Evolutionary conservation across 768 basidiomycete species (phyloP).

Genomic region (Pleurotus ostreatus): DNA sequence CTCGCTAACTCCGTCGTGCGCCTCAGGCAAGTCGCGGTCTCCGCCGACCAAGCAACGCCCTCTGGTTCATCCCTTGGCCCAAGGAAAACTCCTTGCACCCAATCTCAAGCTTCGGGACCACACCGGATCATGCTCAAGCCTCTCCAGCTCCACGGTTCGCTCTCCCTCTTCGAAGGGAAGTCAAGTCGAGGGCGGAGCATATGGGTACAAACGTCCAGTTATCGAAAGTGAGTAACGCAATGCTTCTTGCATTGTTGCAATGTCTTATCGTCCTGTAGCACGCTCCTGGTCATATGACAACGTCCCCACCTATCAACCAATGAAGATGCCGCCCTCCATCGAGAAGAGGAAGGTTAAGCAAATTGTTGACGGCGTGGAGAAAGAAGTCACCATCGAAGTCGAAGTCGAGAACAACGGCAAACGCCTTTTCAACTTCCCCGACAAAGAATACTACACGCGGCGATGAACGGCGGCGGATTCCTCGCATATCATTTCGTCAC

Average conservation of each 20-base stretch:
- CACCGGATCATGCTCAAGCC: conserved; percentile 31
- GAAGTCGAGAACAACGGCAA: conserved; percentile 54
- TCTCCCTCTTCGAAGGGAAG: conserved; percentile 21
- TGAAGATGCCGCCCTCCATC: conserved; percentile 52
- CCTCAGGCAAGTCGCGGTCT: background rate
- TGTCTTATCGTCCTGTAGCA: conserved; percentile 27
- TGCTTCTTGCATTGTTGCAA: background rate
- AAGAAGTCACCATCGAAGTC: conserved; percentile 46
- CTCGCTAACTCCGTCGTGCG: background rate
- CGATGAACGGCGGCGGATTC: background rate
- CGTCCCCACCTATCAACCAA: conserved; percentile 54
- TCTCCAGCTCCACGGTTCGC: conserved; percentile 29
- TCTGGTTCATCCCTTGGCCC: conserved; percentile 53
- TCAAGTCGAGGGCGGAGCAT: conserved; percentile 17
- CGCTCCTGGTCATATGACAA: conserved; percentile 80
- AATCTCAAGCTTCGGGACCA: conserved; percentile 37
- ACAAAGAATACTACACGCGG: conserved; percentile 21
- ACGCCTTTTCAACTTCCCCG: conserved; percentile 67
- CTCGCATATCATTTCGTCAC: background rate
- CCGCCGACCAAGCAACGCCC: conserved; percentile 43
- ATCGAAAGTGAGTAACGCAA: conserved; percentile 45
- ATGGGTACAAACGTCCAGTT: conserved; percentile 30
- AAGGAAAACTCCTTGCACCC: conserved; percentile 59
- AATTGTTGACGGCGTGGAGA: conserved; percentile 49
- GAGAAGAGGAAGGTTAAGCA: conserved; percentile 37